phyloP scores from a whole-genome alignment of 257 asterid species.

The Gentiana dahurica region DNA sequence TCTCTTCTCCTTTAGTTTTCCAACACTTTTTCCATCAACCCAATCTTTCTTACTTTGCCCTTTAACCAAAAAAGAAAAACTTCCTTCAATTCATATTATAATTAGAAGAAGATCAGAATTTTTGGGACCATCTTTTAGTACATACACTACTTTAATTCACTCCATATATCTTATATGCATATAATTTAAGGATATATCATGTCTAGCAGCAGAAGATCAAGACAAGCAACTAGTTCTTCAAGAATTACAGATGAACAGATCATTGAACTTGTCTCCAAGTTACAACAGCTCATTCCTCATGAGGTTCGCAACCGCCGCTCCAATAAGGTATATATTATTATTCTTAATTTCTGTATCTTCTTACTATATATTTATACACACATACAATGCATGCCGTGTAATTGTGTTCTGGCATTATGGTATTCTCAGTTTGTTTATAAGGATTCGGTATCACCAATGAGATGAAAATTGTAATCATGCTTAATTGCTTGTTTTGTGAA shows the following conservation, averaged over 20 bases:
- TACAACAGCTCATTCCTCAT: slow-evolving; percentile 42
- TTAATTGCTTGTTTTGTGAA: too few species aligned
- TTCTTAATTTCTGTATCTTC: background rate
- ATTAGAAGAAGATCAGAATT: background rate
- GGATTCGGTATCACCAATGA: too few species aligned
- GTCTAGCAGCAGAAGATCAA: slow-evolving; percentile 36
- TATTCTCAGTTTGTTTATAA: too few species aligned
- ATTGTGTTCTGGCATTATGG: background rate
- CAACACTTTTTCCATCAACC: slow-evolving; percentile 21
- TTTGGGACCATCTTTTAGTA: background rate
- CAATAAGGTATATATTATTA: slow-evolving; percentile 17
- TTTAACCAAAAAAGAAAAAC: background rate
- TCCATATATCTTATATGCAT: background rate
- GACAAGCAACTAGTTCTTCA: slow-evolving; percentile 25
- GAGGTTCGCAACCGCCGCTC: slow-evolving; percentile 34
- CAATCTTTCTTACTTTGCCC: slow-evolving; percentile 17
- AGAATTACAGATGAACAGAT: slow-evolving; percentile 37
- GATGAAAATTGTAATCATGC: too few species aligned
- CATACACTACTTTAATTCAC: background rate
- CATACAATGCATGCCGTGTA: background rate
- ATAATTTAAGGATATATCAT: background rate
- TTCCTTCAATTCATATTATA: background rate
- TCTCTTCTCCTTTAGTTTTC: slow-evolving; percentile 14
- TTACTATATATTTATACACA: background rate
- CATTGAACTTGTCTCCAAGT: slow-evolving; percentile 36